Evolutionary conservation across 176 grass and related monocot species (phyloP).

Genomic region (Oryza meridionalis): DNA sequence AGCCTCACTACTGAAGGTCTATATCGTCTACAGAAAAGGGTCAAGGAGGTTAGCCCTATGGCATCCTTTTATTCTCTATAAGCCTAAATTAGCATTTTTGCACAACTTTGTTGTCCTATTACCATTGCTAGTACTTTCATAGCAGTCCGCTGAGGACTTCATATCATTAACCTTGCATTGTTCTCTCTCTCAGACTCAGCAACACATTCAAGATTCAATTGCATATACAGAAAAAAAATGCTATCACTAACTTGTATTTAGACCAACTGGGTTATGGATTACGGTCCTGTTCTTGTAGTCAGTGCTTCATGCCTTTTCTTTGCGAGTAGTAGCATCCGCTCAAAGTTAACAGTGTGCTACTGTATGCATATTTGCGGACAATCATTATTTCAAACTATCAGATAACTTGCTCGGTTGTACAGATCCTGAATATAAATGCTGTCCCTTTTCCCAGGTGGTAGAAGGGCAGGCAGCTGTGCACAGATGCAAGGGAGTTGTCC

Average conservation of each 20-base stretch:
- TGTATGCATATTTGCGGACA: neutral
- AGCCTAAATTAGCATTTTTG: neutral
- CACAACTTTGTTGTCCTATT: neutral
- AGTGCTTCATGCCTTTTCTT: neutral
- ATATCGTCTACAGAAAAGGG: conserved; percentile 60
- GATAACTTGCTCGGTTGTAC: neutral
- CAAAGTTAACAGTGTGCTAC: neutral
- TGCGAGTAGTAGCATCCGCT: neutral
- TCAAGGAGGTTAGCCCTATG: conserved; percentile 61
- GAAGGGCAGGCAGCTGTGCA: conserved; percentile 79
- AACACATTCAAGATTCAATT: neutral
- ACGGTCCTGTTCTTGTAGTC: neutral
- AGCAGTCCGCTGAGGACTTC: neutral
- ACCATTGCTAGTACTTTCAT: neutral
- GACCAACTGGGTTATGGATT: neutral
- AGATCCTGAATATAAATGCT: neutral
- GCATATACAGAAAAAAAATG: neutral
- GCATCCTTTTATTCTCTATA: conserved; percentile 1
- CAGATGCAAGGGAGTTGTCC: conserved; percentile 56
- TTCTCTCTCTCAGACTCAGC: neutral
- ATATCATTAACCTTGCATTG: neutral
- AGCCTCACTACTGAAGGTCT: conserved; percentile 89
- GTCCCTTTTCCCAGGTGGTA: conserved; percentile 58
- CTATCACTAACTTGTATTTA: neutral
- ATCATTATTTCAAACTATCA: neutral